phyloP scores from a whole-genome alignment of 2,329 filamentous ascomycete species.

The Fusarium xyrophilum region DNA sequence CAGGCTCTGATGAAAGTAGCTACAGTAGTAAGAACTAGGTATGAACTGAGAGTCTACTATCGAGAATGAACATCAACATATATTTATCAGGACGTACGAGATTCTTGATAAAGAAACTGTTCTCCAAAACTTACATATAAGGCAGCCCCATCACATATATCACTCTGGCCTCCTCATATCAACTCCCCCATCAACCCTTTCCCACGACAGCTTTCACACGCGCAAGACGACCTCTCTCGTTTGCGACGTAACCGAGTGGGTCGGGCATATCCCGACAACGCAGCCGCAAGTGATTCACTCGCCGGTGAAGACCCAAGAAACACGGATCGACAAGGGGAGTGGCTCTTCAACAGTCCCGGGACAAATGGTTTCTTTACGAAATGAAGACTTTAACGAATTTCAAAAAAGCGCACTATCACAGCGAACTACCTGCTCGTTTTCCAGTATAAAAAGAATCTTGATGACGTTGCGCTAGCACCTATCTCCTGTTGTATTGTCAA shows the following conservation, averaged over 20 bases:
- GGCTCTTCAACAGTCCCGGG: neutral
- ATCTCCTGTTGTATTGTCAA: slow-evolving; percentile 4
- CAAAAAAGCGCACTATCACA: neutral
- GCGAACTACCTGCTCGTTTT: neutral
- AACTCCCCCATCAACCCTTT: neutral
- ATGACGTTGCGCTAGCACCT: neutral
- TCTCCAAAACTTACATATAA: neutral
- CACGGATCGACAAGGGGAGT: slow-evolving; percentile 2
- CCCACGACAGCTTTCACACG: neutral
- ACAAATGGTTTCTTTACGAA: neutral
- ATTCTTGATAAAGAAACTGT: neutral
- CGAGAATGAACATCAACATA: neutral
- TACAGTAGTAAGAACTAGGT: neutral
- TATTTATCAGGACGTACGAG: neutral
- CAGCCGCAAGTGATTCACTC: slow-evolving; percentile 31
- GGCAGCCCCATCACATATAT: neutral
- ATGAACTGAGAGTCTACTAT: neutral
- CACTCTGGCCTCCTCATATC: neutral
- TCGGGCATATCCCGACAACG: slow-evolving; percentile 31
- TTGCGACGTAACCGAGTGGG: neutral
- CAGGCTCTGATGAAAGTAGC: neutral
- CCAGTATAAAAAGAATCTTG: slow-evolving; percentile 1
- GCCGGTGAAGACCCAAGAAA: neutral
- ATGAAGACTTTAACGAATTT: slow-evolving; percentile 3
- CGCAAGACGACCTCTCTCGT: neutral